Evolutionary conservation across 2,329 filamentous ascomycete species (phyloP), one percentile per base, ranked within the genome.

Genomic region (Zymoseptoria ardabiliae): DNA sequence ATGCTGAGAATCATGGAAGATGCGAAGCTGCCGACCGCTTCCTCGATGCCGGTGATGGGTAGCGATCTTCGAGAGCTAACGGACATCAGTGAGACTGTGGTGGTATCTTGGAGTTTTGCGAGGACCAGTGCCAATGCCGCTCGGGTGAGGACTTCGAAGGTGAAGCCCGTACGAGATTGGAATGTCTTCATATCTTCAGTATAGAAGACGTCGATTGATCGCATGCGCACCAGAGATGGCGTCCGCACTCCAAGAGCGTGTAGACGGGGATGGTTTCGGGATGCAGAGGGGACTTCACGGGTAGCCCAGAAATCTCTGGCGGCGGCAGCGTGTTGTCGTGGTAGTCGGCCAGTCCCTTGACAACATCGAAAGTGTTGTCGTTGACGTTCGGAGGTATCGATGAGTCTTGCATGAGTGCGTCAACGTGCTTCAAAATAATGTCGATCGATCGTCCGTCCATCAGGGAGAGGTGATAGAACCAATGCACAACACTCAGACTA

Each of bases 181-280:
- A 57, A 53, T n/a, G n/a, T 13, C 10, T 35, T 57, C 21, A 57
- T 17, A 19, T 57, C 22, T 22, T 53, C 55, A 19, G 55, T 48
- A 23, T 57, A 57, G 55, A 25, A 28, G n/a, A 57, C 48, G 8
- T 57, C 55, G 41, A 35, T 53, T 10, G 22, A 57, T 10, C 25
- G 53, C 55, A 57, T 57, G 3, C 55, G 55, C 4, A 57, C 55
- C 41, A n/a, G 45, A n/a, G 55, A 57, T 52, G 55, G 25, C 35
- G 25, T 21, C 17, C 55, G 55, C n/a, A 10, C 3, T 4, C 55
- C 55, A 13, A 57, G 45, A 52, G 23, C 23, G 13, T 52, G 55
- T 22, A 57, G 22, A 4, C 53, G 55, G 1, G 55, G 55, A 28
- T 57, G 48, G 19, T 57, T 57, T 20, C 48, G 20, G 11, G 49